A percentile compares a stretch with the other conserved stretches of the same genome.
phyloP scores from a whole-genome alignment of 192 early-diverging fungal genomes.

The Mortierella hygrophila region DNA sequence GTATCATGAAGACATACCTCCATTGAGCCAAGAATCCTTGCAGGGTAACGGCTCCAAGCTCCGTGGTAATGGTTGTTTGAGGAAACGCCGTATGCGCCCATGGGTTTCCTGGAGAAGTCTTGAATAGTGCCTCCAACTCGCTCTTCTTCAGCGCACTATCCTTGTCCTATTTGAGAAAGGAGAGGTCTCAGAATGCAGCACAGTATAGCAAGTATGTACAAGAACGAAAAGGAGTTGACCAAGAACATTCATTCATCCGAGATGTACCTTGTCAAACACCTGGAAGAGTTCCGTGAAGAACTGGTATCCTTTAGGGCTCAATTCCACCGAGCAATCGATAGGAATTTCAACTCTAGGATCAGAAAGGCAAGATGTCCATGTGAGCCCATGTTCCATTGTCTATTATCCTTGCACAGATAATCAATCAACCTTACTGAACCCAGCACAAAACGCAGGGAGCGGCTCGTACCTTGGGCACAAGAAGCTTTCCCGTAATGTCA shows the following conservation, averaged over 20 bases:
- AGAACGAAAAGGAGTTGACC: neutral
- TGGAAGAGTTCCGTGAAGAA: constrained; percentile 97
- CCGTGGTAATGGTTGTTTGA: constrained; percentile 91
- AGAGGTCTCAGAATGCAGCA: neutral
- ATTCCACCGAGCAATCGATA: constrained; percentile 91
- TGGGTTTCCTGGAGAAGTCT: constrained; percentile 92
- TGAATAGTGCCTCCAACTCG: constrained; percentile 91
- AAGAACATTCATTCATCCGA: neutral
- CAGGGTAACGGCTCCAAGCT: constrained; percentile 90
- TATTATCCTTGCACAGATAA: neutral
- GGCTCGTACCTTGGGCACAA: constrained; percentile 76
- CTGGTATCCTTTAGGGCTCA: constrained; percentile 93
- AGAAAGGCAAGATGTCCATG: neutral
- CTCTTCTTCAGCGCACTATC: constrained; percentile 92
- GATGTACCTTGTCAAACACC: constrained; percentile 84
- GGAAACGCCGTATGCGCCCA: constrained; percentile 92
- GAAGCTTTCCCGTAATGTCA: constrained; percentile 93
- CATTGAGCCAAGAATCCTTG: constrained; percentile 99
- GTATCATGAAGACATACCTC: constrained; percentile 71
- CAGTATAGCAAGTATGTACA: neutral
- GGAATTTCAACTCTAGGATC: constrained; percentile 85
- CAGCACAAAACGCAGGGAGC: neutral
- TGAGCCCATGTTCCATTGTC: neutral
- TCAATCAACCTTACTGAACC: neutral
- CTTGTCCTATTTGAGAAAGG: constrained; percentile 74